These are phyloP conservation scores for Pseudopithomyces maydicus DNA, from an alignment of 2,329 filamentous ascomycete species.

Conservation along the genomic window DNA sequence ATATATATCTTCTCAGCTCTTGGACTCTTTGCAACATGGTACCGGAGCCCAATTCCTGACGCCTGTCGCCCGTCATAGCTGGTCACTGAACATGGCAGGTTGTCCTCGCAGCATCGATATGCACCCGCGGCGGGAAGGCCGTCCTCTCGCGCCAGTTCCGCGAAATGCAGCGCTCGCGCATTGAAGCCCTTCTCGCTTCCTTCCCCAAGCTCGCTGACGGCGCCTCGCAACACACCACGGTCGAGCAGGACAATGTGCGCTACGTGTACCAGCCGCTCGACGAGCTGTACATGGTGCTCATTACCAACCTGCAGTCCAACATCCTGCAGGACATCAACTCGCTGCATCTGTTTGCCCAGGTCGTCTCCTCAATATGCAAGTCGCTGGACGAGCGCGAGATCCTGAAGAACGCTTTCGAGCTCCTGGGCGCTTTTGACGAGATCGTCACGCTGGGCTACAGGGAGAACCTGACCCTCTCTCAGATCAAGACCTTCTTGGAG, in stretches of 20 bases:
- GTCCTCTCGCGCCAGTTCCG: slow-evolving; percentile 97
- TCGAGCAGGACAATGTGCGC: slow-evolving; percentile 98
- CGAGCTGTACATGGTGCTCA: slow-evolving; percentile 99
- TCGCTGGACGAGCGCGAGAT: slow-evolving; percentile 96
- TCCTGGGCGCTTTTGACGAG: slow-evolving; percentile 96
- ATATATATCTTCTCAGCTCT: neutral
- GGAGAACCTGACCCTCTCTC: slow-evolving; percentile 92
- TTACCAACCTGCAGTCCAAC: slow-evolving; percentile 99
- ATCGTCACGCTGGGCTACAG: slow-evolving; percentile 93
- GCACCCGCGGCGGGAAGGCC: slow-evolving; percentile 96
- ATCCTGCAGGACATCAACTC: slow-evolving; percentile 99
- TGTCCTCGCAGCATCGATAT: slow-evolving; percentile 98
- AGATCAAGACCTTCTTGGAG: slow-evolving; percentile 98
- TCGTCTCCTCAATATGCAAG: slow-evolving; percentile 95
- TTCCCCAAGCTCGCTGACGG: slow-evolving; percentile 98
- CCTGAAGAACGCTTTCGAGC: slow-evolving; percentile 89
- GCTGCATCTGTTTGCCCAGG: slow-evolving; percentile 95
- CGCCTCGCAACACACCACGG: slow-evolving; percentile 95
- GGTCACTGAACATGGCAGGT: slow-evolving; percentile 63
- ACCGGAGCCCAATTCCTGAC: slow-evolving; percentile 5
- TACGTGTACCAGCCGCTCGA: slow-evolving; percentile 99
- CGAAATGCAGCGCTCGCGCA: slow-evolving; percentile 94
- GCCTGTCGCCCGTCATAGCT: neutral
- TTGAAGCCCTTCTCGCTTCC: slow-evolving; percentile 94
- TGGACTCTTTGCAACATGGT: slow-evolving; percentile 8